A percentile compares a stretch with the other conserved stretches of the same genome.
phyloP scores from a whole-genome alignment of 345 rosid species.

The Carallia brachiata region DNA sequence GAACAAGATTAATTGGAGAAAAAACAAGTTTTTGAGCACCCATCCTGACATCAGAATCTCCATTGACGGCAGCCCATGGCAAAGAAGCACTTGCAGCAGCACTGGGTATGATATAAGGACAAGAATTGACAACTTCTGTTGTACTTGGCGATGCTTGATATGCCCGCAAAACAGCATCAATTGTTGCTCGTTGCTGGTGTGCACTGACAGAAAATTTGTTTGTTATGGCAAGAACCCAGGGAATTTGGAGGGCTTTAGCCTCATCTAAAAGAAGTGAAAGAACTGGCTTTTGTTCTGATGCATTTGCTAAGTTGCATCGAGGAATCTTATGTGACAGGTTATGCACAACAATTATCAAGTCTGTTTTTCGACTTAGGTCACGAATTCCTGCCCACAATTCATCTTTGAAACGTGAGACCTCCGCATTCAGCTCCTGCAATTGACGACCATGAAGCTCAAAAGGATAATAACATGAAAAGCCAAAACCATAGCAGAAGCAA shows the following conservation, averaged over 20 bases:
- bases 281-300: constrained; percentile 63
- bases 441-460: neutral
- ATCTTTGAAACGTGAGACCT: constrained; percentile 75
- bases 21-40: constrained; percentile 60
- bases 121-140: constrained; percentile 75
- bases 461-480: neutral
- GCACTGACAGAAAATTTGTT: constrained; percentile 98
- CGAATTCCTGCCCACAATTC: constrained; percentile 90
- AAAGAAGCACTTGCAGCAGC: constrained; percentile 61
- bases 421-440: constrained; percentile 63
- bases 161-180: constrained; percentile 72
- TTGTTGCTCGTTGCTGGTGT: constrained; percentile 79
- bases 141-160: constrained; percentile 71
- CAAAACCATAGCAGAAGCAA: neutral
- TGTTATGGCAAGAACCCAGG: constrained; percentile 94
- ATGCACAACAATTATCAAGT: constrained; percentile 86
- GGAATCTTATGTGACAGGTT: constrained; percentile 90
- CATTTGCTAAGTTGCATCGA: constrained; percentile 44
- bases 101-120: constrained; percentile 78
- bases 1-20: constrained; percentile 64
- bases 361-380: constrained; percentile 70
- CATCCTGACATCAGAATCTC: constrained; percentile 43
- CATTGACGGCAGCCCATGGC: constrained; percentile 60
- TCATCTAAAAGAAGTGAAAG: constrained; percentile 77
- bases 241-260: constrained; percentile 91